phyloP scores from a whole-genome alignment of 441 rosid species.

The Eutrema salsugineum region DNA sequence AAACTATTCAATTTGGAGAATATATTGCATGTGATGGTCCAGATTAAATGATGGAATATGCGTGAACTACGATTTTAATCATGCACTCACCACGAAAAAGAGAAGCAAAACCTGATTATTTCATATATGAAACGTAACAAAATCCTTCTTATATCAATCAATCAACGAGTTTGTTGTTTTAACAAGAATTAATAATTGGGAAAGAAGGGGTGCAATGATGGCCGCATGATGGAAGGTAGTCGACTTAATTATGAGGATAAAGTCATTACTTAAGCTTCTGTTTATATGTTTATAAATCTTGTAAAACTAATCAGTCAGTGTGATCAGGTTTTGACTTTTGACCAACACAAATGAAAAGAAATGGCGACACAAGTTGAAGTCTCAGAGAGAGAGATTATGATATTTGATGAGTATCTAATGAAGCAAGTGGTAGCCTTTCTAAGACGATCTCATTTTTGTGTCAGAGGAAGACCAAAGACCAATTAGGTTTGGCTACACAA shows the following conservation, averaged over 20 bases:
- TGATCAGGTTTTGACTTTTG: constrained; percentile 23
- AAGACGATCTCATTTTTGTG: constrained; percentile 24
- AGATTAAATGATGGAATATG: constrained; percentile 19
- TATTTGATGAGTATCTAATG: constrained; percentile 24
- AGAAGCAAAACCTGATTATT: not conserved
- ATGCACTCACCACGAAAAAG: not conserved
- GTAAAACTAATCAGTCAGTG: not conserved
- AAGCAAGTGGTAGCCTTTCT: constrained; percentile 30
- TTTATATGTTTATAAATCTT: constrained; percentile 10
- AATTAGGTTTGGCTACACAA: constrained; percentile 26
- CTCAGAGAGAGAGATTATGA: constrained; percentile 15
- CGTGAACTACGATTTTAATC: constrained; percentile 27
- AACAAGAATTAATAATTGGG: not conserved
- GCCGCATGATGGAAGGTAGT: constrained; percentile 30
- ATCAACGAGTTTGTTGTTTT: constrained; percentile 15
- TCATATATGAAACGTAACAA: constrained; percentile 8
- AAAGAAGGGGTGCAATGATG: constrained; percentile 24
- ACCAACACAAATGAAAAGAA: constrained; percentile 8
- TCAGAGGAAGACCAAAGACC: constrained; percentile 30
- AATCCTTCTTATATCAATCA: constrained; percentile 1
- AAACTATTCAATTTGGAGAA: constrained; percentile 20
- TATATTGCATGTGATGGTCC: constrained; percentile 33
- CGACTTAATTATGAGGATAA: constrained; percentile 20
- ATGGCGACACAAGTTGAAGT: constrained; percentile 11
- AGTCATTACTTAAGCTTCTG: constrained; percentile 5